These are phyloP conservation scores for Xerocomus tenax DNA, from an alignment of 1,284 basidiomycete genomes.

Conservation along the genomic window DNA sequence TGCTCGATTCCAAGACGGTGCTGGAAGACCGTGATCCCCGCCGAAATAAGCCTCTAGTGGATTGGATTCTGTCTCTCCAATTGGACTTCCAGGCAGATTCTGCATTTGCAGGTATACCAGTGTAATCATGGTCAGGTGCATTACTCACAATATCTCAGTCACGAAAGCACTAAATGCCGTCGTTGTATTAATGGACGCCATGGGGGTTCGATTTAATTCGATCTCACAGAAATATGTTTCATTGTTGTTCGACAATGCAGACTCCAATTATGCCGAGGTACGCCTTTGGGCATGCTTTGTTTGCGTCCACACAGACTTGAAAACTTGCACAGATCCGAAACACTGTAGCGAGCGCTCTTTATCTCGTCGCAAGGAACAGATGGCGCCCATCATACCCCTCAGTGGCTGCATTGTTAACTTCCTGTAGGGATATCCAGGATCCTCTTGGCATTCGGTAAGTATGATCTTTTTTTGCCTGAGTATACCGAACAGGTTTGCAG, in stretches of 20 bases:
- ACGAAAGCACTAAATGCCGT: constrained; percentile 59
- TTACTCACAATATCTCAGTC: constrained; percentile 38
- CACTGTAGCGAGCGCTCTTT: constrained; percentile 63
- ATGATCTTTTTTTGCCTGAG: background rate
- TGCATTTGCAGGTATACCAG: constrained; percentile 58
- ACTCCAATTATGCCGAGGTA: constrained; percentile 81
- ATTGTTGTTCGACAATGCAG: constrained; percentile 66
- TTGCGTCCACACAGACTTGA: constrained; percentile 5
- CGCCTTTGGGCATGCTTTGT: constrained; percentile 9
- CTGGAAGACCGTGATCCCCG: constrained; percentile 76
- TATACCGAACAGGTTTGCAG: constrained; percentile 31
- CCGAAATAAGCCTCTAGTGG: constrained; percentile 66
- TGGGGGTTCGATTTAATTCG: constrained; percentile 57
- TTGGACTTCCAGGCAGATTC: constrained; percentile 77
- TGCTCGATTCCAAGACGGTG: constrained; percentile 19
- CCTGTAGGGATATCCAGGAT: constrained; percentile 54
- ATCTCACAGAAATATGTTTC: constrained; percentile 62
- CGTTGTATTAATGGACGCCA: constrained; percentile 50
- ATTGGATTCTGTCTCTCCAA: constrained; percentile 71
- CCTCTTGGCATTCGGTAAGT: constrained; percentile 55
- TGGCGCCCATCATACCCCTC: constrained; percentile 75
- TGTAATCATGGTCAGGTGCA: background rate
- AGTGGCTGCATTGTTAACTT: constrained; percentile 53
- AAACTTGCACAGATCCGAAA: constrained; percentile 50
- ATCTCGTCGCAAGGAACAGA: constrained; percentile 51